Evolutionary conservation across 495 filamentous ascomycete species (phyloP), one percentile per base, ranked within the genome.

Genomic region (Hyphodiscus hymeniophilus): DNA sequence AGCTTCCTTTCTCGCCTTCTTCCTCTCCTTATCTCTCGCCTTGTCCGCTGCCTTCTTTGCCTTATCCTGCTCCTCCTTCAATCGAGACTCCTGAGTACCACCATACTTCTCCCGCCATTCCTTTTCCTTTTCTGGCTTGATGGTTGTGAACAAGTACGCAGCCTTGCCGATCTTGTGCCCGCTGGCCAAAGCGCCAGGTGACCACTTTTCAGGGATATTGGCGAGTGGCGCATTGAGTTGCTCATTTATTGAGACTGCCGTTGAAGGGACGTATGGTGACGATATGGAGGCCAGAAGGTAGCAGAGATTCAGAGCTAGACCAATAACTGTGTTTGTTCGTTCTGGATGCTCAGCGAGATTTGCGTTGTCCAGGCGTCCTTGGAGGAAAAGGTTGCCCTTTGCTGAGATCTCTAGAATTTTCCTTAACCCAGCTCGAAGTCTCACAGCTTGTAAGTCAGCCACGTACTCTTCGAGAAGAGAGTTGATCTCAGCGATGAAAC

Each of bases 71-170:
- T 82, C 84, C 61, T 86, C 75, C 11, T 64, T 71, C 11, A 60
- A 54, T 28, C 64, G 57, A 3, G 55, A 55, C 2, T 77, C 82
- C 58, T 85, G 77, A 1, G 76, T 82, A 24, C 88, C 88, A 28
- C 91, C 90, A 60, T 84, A 97, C 56, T 70, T 67, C 31, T 81
- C 77, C 44, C 81, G 78, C 91, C 91, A 97, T 60, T 87, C 81
- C 18, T 81, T 73, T 16, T 82, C 84, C 68, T 88, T 91, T 68
- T 84, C 84, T 15, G 82, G 73, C 45, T 90, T 83, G 51, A 95
- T 95, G 40, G 69, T 71, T n/a, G 77, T 75, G 70, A 97, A 97
- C 28, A 97, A 72, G 53, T 90, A 84, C 50, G 76, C 73, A 2
- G 91, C 80, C 60, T 84, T 85, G 52, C 87, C 86, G 48, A 97